Conservation (phyloP, 2,329 filamentous ascomycete species). For the Cladosporium oxysporum region DNA sequence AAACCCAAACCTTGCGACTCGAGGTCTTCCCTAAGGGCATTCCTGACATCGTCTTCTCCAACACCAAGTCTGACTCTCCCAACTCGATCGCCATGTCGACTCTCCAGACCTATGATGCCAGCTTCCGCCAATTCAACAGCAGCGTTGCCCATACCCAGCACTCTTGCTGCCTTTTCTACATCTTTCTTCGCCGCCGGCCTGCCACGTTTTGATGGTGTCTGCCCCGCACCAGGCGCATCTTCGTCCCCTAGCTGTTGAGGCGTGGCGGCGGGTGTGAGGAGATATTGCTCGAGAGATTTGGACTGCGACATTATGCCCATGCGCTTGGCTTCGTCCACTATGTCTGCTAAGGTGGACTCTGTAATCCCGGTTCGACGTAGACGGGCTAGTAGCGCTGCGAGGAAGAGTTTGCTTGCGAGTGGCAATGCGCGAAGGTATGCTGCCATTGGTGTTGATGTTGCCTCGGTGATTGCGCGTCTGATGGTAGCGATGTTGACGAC, state of each 20-base stretch:
- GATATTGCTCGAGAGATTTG: constrained; percentile 61
- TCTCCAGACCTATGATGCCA: constrained; percentile 83
- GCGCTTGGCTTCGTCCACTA: constrained; percentile 79
- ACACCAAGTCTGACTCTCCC: constrained; percentile 85
- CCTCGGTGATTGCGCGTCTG: constrained; percentile 92
- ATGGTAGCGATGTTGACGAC: constrained; percentile 90
- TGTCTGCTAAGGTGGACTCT: constrained; percentile 85
- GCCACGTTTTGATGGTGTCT: constrained; percentile 36
- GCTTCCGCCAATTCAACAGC: constrained; percentile 83
- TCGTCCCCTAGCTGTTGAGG: constrained; percentile 29
- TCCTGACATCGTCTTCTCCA: constrained; percentile 85
- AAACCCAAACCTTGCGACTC: constrained; percentile 82
- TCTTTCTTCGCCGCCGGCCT: constrained; percentile 36
- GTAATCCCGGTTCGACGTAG: constrained; percentile 80
- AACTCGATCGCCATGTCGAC: constrained; percentile 73
- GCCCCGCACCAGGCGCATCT: constrained; percentile 35
- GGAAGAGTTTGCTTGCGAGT: constrained; percentile 78
- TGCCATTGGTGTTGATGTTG: constrained; percentile 88
- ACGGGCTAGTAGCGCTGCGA: constrained; percentile 77
- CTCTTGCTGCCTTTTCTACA: constrained; percentile 45
- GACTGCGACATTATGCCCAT: constrained; percentile 64
- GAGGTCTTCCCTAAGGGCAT: constrained; percentile 83
- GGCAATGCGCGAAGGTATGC: constrained; percentile 83
- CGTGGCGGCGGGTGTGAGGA: constrained; percentile 51
- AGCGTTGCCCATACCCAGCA: constrained; percentile 67